A percentile compares a stretch with the other conserved stretches of the same genome.
phyloP scores from a whole-genome alignment of 805 yeast genomes.

The Grigorovia humatica region DNA sequence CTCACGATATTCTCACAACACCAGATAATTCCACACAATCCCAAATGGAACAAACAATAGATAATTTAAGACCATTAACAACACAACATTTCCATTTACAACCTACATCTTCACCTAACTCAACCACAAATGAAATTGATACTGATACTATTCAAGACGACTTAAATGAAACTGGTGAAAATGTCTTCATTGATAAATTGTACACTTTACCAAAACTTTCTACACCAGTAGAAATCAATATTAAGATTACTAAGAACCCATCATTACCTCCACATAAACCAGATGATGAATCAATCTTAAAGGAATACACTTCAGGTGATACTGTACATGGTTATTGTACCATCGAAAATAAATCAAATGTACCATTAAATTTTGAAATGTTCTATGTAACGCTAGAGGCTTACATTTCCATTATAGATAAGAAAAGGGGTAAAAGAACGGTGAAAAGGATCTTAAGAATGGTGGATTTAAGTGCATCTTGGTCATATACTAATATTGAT shows the following conservation, averaged over 20 bases:
- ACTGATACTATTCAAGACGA: conserved; percentile 7
- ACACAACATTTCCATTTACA: conserved; percentile 1
- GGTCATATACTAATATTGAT: conserved; percentile 34
- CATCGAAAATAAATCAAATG: conserved; percentile 33
- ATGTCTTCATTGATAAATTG: conserved; percentile 16
- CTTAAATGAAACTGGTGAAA: conserved; percentile 6
- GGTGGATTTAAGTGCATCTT: conserved; percentile 44
- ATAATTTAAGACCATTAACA: conserved; percentile 1
- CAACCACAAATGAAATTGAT: neutral
- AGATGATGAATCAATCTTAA: conserved; percentile 27
- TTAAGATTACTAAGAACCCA: conserved; percentile 14
- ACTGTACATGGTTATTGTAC: conserved; percentile 40
- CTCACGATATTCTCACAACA: neutral
- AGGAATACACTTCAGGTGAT: conserved; percentile 48
- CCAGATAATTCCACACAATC: neutral
- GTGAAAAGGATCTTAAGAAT: conserved; percentile 34
- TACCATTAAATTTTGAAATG: conserved; percentile 47
- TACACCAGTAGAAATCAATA: conserved; percentile 16
- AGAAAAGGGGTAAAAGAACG: conserved; percentile 9
- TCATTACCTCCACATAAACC: conserved; percentile 14
- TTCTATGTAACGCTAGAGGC: conserved; percentile 51
- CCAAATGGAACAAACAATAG: neutral
- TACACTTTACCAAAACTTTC: conserved; percentile 15
- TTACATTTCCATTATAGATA: conserved; percentile 22
- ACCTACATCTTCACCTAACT: neutral